Conservation (phyloP, 106 monocot genomes). For the Vanilla planifolia region DNA sequence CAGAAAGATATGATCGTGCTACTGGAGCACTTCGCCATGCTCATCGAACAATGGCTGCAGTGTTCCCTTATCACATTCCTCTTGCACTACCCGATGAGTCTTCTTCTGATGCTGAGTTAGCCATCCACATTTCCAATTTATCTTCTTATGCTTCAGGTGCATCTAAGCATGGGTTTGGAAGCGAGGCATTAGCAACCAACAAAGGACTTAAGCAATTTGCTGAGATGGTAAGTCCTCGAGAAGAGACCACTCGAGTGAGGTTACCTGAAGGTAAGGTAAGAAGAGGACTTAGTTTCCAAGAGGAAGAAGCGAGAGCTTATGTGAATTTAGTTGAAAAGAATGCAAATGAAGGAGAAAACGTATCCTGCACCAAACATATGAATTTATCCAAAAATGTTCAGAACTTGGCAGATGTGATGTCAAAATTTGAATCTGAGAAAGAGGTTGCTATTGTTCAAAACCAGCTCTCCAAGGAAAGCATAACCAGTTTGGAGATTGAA, state of each 20-base stretch:
- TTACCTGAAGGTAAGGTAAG: conserved; percentile 11
- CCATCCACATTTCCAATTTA: no score
- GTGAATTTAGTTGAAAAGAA: conserved; percentile 26
- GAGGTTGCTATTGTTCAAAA: conserved; percentile 46
- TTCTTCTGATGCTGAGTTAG: conserved; percentile 11
- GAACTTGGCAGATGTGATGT: conserved; percentile 30
- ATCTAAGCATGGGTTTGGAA: no score
- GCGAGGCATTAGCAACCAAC: no score
- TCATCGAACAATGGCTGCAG: conserved; percentile 75
- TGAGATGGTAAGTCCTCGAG: no score
- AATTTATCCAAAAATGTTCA: no score
- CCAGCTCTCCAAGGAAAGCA: conserved; percentile 34
- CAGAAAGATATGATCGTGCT: conserved; percentile 93
- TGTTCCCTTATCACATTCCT: conserved; percentile 77
- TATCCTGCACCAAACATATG: no score
- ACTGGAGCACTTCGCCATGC: conserved; percentile 90
- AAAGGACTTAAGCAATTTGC: no score
- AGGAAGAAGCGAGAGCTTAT: conserved; percentile 1
- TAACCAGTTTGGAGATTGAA: conserved; percentile 47
- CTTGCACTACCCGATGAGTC: conserved; percentile 60
- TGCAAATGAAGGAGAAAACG: conserved; percentile 33
- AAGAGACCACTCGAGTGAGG: no score
- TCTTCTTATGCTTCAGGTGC: no score
- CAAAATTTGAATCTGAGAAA: conserved; percentile 44
- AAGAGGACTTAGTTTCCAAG: conserved; percentile 23